These are phyloP conservation scores for Aspergillus udagawae DNA, from an alignment of 2,329 filamentous ascomycete genomes.

Conservation along the genomic window DNA sequence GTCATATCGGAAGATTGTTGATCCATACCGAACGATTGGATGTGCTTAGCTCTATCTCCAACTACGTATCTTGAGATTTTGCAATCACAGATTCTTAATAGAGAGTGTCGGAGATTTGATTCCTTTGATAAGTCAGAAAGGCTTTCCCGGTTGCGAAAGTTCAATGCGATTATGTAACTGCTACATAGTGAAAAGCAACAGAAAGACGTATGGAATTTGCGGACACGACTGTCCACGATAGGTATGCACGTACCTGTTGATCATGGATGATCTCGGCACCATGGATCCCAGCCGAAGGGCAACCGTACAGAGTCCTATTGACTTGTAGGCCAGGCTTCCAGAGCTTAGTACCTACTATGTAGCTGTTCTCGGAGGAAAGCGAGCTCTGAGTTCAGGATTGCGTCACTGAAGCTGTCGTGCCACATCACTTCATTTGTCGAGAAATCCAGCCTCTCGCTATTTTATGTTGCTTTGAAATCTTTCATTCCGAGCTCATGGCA, in stretches of 20 bases:
- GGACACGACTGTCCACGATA: too few species aligned
- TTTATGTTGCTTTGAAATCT: not conserved
- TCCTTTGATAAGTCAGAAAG: not conserved
- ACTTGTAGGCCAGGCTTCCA: not conserved
- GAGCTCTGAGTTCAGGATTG: constrained; percentile 1
- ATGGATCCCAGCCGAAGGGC: not conserved
- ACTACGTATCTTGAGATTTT: not conserved
- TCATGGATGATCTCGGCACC: not conserved
- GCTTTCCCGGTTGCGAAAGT: not conserved
- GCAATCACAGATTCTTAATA: not conserved
- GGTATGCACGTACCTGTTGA: not conserved
- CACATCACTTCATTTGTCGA: not conserved
- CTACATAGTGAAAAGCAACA: not conserved
- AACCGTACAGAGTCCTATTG: not conserved
- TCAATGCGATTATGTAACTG: not conserved
- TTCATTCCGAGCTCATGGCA: too few species aligned
- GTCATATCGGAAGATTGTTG: constrained; percentile 6
- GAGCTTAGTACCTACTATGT: not conserved
- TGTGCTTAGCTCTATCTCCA: not conserved
- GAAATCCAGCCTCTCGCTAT: not conserved
- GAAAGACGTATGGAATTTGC: not conserved
- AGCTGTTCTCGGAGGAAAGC: not conserved
- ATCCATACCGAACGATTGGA: not conserved
- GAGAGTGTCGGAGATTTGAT: not conserved
- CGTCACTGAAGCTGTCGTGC: constrained; percentile 5